These are phyloP conservation scores for Colletotrichum sp. DNA, from an alignment of 2,329 filamentous ascomycete species.

Conservation along the genomic window DNA sequence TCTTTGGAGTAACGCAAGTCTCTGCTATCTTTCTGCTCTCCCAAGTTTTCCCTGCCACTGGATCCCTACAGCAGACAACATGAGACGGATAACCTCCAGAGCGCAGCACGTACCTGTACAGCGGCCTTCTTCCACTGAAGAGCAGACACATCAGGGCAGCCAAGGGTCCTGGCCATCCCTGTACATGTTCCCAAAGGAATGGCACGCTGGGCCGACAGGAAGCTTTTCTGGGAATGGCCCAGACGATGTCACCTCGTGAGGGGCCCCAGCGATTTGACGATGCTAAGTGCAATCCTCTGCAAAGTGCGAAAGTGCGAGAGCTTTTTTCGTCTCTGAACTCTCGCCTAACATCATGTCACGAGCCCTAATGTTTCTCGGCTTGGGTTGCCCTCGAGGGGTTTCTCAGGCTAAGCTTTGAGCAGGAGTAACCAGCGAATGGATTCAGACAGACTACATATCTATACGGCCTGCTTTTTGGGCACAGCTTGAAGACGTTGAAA, in stretches of 20 bases:
- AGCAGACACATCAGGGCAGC: not conserved
- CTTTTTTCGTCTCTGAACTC: not conserved
- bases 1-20: not conserved
- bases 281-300: not conserved
- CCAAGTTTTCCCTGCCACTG: not conserved
- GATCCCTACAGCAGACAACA: not conserved
- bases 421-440: not conserved
- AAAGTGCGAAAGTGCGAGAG: not conserved
- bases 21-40: not conserved
- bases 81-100: not conserved
- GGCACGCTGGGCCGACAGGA: constrained; percentile 16
- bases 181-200: constrained; percentile 18
- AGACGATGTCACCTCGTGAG: not conserved
- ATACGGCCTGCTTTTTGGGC: not conserved
- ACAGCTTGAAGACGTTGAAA: not conserved
- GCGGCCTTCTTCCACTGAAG: not conserved
- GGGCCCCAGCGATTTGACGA: not conserved
- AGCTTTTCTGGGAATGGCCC: not conserved
- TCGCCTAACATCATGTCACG: not conserved
- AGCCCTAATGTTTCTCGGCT: not conserved
- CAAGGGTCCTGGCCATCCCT: not conserved
- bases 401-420: not conserved
- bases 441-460: not conserved
- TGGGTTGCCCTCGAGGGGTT: not conserved
- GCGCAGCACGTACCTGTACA: not conserved